Base-by-base conservation (phyloP, 352 stramenopile species). In the Lagenidium giganteum region DNA sequence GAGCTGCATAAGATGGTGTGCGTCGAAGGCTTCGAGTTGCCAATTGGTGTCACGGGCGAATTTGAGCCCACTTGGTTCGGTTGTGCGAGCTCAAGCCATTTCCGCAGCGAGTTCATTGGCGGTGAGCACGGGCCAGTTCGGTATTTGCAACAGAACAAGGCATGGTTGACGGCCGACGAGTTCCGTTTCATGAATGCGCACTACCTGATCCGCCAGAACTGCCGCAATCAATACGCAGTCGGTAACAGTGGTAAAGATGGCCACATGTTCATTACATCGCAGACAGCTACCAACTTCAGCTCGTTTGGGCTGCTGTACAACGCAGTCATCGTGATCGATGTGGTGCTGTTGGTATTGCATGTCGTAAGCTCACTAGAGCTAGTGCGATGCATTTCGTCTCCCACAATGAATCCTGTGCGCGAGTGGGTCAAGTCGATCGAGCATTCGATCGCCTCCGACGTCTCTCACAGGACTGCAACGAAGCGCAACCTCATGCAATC, bases 171-270 rank as follows among this genome's bases (percentile, higher is more conserved):
- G n/a, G 23, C 45, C 1, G 31, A 51, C 18, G 43, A 46, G 39
- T 35, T 64, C 25, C 48, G 56, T 35, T 16, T 64, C 17, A 56
- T 50, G 2, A 50, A 50, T 3, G 56, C 60, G 44, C 51, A 34
- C 20, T 64, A 60, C 32, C 47, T 52, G 38, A 49, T 64, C 34
- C 55, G 55, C 12, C 43, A 64, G 40, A 64, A 60, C 29, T 44
- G 45, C 3, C 43, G 50, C 27, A 53, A 39, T 27, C 28, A 56
- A 9, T 59, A 60, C 25, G 37, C 37, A 24, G 47, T 56, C 24
- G 50, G 13, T 40, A 17, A 28, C 5, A 29, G 39, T 5, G 14
- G n/a, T 20, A 40, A 16, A 1, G 35, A 37, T n/a, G 44, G 30
- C 11, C 18, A 30, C 3, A 18, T 46, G 18, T 17, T 14, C 5